phyloP scores from a whole-genome alignment of 75 land plant genomes.

The Larix kaempferi region DNA sequence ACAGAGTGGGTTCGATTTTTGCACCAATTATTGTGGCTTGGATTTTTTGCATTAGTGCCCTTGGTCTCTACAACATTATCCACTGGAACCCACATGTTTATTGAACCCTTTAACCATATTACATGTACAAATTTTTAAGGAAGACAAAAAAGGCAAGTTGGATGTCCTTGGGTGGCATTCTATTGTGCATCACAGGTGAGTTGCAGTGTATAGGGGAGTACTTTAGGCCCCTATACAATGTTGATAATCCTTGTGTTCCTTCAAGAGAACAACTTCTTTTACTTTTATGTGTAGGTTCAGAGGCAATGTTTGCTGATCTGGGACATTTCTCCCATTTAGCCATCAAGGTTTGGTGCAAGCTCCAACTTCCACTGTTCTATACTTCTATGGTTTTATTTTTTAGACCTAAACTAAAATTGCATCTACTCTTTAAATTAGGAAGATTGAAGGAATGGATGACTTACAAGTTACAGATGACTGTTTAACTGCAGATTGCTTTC shows the following conservation, averaged over 20 bases:
- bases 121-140: constrained; percentile 69
- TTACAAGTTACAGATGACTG: background rate
- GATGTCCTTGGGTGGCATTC: constrained; percentile 83
- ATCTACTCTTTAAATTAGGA: background rate
- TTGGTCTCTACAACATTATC: constrained; percentile 79
- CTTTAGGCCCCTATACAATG: background rate
- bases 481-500: constrained; percentile 45
- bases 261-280: background rate
- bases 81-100: constrained; percentile 61
- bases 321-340: constrained; percentile 86
- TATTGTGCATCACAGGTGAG: constrained; percentile 84
- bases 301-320: constrained; percentile 98
- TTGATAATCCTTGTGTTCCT: background rate
- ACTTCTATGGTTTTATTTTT: background rate
- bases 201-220: background rate
- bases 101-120: constrained; percentile 70
- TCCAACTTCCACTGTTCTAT: background rate
- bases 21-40: constrained; percentile 77
- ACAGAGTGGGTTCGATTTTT: constrained; percentile 72
- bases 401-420: background rate
- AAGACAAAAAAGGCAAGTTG: constrained; percentile 64
- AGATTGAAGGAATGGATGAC: background rate
- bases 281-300: constrained; percentile 48
- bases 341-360: constrained; percentile 53
- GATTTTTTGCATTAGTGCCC: constrained; percentile 76